Evolutionary conservation across 495 filamentous ascomycete genomes (phyloP).

Genomic region (Neurospora tetraspora): DNA sequence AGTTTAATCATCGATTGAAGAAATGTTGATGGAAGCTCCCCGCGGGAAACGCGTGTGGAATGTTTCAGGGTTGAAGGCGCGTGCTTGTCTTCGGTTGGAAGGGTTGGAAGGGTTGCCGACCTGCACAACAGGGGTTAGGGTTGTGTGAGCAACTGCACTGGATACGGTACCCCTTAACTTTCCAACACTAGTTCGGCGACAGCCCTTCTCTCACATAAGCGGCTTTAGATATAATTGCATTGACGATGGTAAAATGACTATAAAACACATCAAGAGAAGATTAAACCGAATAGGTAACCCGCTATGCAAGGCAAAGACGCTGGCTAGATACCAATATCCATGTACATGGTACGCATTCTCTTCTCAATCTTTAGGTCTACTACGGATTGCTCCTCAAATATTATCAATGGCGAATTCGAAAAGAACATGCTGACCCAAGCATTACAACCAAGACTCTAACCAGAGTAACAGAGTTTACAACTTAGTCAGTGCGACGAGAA

Average conservation of each 20-base stretch:
- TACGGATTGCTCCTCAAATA: neutral
- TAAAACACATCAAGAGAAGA: neutral
- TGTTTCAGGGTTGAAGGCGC: neutral
- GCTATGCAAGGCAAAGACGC: neutral
- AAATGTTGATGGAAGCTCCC: neutral
- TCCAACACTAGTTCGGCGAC: no score
- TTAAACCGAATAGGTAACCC: neutral
- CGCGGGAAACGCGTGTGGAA: neutral
- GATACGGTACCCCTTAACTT: neutral
- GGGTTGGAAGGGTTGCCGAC: neutral
- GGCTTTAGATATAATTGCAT: neutral
- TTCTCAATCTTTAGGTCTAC: neutral
- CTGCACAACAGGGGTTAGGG: neutral
- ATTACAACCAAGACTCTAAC: neutral
- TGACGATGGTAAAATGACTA: neutral
- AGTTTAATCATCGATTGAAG: neutral
- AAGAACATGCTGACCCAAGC: neutral
- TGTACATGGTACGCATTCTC: neutral
- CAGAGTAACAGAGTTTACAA: neutral
- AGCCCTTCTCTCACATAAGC: no score
- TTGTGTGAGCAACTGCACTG: neutral
- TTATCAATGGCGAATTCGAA: neutral
- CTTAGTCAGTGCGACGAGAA: neutral
- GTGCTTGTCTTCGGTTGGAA: neutral
- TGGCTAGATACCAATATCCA: neutral